Percentiles rank a stretch among this genome's conserved stretches.
Conservation (phyloP, 306 rosid species). For the Hippophae rhamnoides region DNA sequence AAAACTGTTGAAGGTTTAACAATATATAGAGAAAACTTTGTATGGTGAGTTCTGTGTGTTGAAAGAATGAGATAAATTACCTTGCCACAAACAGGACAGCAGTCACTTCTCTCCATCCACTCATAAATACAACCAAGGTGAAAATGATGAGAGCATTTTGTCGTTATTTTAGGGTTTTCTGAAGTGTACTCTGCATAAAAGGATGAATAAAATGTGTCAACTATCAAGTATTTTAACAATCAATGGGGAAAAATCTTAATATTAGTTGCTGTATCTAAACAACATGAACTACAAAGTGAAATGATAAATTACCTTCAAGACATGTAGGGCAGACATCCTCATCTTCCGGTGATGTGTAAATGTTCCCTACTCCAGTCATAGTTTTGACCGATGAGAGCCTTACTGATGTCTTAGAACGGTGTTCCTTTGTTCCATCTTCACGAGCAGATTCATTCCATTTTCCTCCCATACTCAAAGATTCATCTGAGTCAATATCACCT, state of each 20-base stretch:
- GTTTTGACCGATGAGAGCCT: constrained; percentile 54
- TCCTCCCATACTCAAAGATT: constrained; percentile 46
- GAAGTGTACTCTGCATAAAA: constrained; percentile 60
- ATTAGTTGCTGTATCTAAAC: constrained; percentile 7
- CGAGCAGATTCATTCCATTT: constrained; percentile 71
- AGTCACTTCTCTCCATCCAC: constrained; percentile 99
- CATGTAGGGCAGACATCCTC: constrained; percentile 97
- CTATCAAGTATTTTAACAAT: too few species aligned
- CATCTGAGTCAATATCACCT: constrained; percentile 58
- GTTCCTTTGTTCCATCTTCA: constrained; percentile 69
- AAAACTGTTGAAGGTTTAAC: too few species aligned
- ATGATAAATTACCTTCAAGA: constrained; percentile 64
- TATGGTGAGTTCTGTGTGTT: too few species aligned
- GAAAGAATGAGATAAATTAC: constrained; percentile 20
- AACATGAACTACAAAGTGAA: constrained; percentile 2
- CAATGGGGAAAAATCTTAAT: neutral
- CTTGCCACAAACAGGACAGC: constrained; percentile 99
- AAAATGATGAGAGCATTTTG: constrained; percentile 89
- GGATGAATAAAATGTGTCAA: too few species aligned
- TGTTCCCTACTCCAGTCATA: constrained; percentile 36
- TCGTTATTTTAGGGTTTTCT: constrained; percentile 91
- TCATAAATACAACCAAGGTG: constrained; percentile 98
- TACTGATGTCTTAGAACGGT: constrained; percentile 47
- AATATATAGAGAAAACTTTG: too few species aligned
- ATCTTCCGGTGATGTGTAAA: constrained; percentile 63